These are phyloP conservation scores for Phoenix roebelenii DNA, from an alignment of 176 grass and related monocot genomes.

Conservation along the genomic window DNA sequence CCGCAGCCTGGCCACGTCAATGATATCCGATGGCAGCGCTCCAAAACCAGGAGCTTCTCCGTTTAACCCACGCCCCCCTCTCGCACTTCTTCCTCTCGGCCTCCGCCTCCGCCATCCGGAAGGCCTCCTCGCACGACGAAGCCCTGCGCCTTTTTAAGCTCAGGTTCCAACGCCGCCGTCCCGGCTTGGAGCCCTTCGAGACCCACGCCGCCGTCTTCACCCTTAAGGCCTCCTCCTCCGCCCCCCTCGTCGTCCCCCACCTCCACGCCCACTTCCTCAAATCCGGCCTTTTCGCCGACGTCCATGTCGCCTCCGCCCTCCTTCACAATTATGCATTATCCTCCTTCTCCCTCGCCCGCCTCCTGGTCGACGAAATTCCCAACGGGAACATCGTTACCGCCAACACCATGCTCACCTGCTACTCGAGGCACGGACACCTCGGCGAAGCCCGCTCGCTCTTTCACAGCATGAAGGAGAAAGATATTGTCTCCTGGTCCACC, in stretches of 20 bases:
- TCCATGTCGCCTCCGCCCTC: slow-evolving; percentile 38
- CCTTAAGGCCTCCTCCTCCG: slow-evolving; percentile 13
- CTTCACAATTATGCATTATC: slow-evolving; percentile 24
- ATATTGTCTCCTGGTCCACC: slow-evolving; percentile 41
- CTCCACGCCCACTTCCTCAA: slow-evolving; percentile 19
- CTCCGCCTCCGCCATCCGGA: slow-evolving; percentile 5
- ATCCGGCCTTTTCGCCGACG: slow-evolving; percentile 4
- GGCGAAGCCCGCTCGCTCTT: slow-evolving; percentile 27
- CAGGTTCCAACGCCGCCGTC: not conserved
- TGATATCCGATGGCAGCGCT: too few species aligned
- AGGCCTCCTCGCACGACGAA: slow-evolving; percentile 8
- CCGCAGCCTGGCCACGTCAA: too few species aligned
- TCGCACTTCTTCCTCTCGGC: not conserved
- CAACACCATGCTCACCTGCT: slow-evolving; percentile 42
- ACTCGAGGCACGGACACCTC: slow-evolving; percentile 27
- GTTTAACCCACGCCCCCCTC: not conserved
- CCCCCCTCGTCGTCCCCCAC: not conserved
- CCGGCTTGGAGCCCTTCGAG: slow-evolving; percentile 8
- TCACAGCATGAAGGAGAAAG: slow-evolving; percentile 30
- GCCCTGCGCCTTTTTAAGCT: slow-evolving; percentile 13
- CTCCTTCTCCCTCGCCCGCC: slow-evolving; percentile 18
- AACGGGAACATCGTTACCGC: slow-evolving; percentile 25
- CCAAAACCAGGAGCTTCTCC: not conserved
- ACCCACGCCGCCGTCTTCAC: slow-evolving; percentile 30
- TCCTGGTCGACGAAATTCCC: slow-evolving; percentile 49